Conservation (phyloP, 2,329 filamentous ascomycete genomes). For the Chrysoporthe puriensis region DNA sequence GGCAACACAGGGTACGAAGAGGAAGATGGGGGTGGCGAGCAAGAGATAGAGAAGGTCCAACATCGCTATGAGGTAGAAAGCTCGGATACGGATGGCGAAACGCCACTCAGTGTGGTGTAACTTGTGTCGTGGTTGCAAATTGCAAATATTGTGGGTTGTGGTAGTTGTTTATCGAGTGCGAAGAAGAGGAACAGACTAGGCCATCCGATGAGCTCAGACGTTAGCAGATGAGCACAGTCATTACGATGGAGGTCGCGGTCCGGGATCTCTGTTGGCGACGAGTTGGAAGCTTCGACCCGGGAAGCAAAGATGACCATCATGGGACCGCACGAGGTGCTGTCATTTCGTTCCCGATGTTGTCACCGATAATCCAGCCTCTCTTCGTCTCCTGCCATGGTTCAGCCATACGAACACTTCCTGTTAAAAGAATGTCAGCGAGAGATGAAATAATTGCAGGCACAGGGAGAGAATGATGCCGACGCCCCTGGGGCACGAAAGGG, state of each 20-base stretch:
- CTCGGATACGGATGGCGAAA: not conserved
- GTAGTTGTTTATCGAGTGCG: too few relatives aligned
- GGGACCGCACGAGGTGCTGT: too few relatives aligned
- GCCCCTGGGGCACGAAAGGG: too few relatives aligned
- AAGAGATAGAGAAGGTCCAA: not conserved
- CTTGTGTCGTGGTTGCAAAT: not conserved
- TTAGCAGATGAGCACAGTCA: not conserved
- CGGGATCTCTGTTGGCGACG: not conserved
- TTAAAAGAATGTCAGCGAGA: too few relatives aligned
- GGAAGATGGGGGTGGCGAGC: not conserved
- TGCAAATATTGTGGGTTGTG: not conserved
- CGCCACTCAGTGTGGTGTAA: not conserved
- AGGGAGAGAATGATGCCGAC: too few relatives aligned
- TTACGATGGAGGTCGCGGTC: not conserved
- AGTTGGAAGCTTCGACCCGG: not conserved
- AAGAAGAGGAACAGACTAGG: not conserved
- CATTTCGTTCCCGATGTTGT: too few relatives aligned
- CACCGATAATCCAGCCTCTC: too few relatives aligned
- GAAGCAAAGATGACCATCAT: not conserved
- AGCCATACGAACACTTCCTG: too few relatives aligned
- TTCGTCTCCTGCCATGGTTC: too few relatives aligned
- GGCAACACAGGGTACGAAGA: constrained; percentile 8
- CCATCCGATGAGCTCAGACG: not conserved
- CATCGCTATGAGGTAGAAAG: not conserved
- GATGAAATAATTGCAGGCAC: too few relatives aligned